Base-by-base conservation (phyloP, 2,329 filamentous ascomycete species). In the Emmonsiellopsis sp. region DNA sequence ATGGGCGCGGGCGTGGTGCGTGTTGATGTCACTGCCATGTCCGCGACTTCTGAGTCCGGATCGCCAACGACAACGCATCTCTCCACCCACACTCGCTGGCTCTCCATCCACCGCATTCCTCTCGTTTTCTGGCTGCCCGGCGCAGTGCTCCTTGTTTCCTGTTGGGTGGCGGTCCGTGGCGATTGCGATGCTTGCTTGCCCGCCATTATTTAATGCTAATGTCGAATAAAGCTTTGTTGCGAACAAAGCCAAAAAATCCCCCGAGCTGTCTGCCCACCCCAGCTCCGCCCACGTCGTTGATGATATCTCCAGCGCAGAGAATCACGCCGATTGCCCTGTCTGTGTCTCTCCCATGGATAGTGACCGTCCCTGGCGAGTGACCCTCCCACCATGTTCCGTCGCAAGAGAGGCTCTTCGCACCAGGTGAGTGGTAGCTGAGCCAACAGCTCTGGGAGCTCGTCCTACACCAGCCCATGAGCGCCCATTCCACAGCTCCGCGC, bases 321-420 rank as follows among this genome's bases (percentile, higher is more conserved):
- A 26, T 26, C 20, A 26, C 20, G 20, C 20, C 20, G 9, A 49
- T 38, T 49, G 8, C 30, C 50, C 13, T 13, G 7, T 31, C n/a
- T 50, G 47, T 38, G 48, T 44, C 47, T 52, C 41, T 55, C 52
- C 48, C 42, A 53, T 46, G 49, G 45, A 37, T 50, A 46, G 42
- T 30, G 26, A 26, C 41, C 32, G 11, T 47, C 47, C 32, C 43
- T 37, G 51, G 55, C 54, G 48, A 47, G 34, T 55, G 51, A 62
- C 55, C 55, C 43, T 43, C 40, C 16, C 60, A 64, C 55, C 53
- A 73, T 73, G 70, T 73, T 73, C 59, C 63, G 65, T 54, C 69
- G 68, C 61, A 72, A 65, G 62, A 69, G 69, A 63, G 70, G 69
- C 58, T 59, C 59, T 38, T 75, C 73, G 47, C 75, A 76, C 63